Evolutionary conservation across 176 grass and related monocot genomes (phyloP), one percentile per base, ranked within the genome.

Genomic region (Alloteropsis semialata): DNA sequence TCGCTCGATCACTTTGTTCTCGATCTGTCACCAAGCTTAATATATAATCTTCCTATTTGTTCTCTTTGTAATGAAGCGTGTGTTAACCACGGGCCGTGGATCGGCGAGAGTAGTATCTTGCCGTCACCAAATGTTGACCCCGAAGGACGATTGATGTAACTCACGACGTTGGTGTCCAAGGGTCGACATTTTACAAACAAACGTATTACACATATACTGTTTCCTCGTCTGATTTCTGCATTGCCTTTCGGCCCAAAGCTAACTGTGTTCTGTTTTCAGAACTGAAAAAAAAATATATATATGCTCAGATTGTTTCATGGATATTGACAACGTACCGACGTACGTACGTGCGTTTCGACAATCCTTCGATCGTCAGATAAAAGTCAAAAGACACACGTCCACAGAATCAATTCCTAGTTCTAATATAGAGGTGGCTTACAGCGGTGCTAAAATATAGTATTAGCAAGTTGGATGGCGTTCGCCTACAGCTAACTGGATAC

Each of bases 371-470:
- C 21, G 76, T 80, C 63, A 80, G 65, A 53, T 28, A 1, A 5
- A 72, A 72, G 37, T 60, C 38, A 60, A 45, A 60, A 60, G 80
- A 24, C 67, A 32, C 51, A 63, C 41, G 66, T 82, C 19, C 66
- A 59, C 53, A 72, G 51, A 17, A 72, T 82, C 32, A 67, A 22
- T 66, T 53, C 17, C 18, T 46, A 46, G 44, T 30, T 73, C 0
- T 75, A 29, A 8, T 29, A 15, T 28, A 8, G 21, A 51, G 1
- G 28, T 37, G 8, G 24, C 33, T 75, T 55, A 12, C 37, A 25
- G n/a, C 8, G 54, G 22, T 53, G 16, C 5, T 53, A 7, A 21
- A 2, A 21, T 42, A 53, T 12, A 5, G 15, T 45, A 36, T 15
- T 30, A 27, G 10, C 10, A 60, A 32, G 5, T n/a, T n/a, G n/a